These are phyloP conservation scores for Alternaria atra DNA, from an alignment of 2,329 filamentous ascomycete genomes.

Conservation along the genomic window DNA sequence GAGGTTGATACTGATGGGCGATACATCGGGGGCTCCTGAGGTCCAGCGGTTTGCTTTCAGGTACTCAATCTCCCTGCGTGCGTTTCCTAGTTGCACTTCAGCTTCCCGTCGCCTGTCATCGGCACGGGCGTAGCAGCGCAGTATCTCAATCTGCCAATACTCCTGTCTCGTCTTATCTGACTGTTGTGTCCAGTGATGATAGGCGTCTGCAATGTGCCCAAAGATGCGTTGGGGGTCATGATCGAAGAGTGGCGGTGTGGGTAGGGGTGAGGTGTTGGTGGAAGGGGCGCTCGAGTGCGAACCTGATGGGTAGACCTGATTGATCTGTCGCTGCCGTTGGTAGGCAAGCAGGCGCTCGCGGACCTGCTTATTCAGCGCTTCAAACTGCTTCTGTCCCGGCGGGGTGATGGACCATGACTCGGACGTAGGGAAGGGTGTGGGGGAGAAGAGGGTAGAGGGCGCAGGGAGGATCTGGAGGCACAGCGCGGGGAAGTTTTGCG, in stretches of 20 bases:
- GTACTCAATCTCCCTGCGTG: constrained; percentile 54
- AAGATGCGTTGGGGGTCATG: constrained; percentile 73
- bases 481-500: constrained; percentile 85
- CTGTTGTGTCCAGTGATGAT: constrained; percentile 76
- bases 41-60: constrained; percentile 47
- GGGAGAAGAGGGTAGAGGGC: constrained; percentile 82
- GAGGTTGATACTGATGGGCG: constrained; percentile 50
- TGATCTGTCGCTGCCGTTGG: constrained; percentile 48
- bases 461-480: constrained; percentile 82
- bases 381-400: constrained; percentile 76
- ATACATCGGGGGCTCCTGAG: constrained; percentile 36
- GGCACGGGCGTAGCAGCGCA: constrained; percentile 56
- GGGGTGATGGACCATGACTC: constrained; percentile 84
- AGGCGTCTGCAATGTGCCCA: constrained; percentile 80
- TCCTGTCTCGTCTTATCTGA: constrained; percentile 57
- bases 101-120: constrained; percentile 50
- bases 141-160: constrained; percentile 58
- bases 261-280: constrained; percentile 45
- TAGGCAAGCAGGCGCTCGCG: constrained; percentile 66
- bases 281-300: constrained; percentile 38
- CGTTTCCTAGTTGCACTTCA: constrained; percentile 51
- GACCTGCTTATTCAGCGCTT: constrained; percentile 74
- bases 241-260: constrained; percentile 56
- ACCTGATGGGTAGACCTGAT: constrained; percentile 43
- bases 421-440: constrained; percentile 78